Evolutionary conservation across 2,329 filamentous ascomycete genomes (phyloP).

Genomic region (Dactylella cylindrospora): DNA sequence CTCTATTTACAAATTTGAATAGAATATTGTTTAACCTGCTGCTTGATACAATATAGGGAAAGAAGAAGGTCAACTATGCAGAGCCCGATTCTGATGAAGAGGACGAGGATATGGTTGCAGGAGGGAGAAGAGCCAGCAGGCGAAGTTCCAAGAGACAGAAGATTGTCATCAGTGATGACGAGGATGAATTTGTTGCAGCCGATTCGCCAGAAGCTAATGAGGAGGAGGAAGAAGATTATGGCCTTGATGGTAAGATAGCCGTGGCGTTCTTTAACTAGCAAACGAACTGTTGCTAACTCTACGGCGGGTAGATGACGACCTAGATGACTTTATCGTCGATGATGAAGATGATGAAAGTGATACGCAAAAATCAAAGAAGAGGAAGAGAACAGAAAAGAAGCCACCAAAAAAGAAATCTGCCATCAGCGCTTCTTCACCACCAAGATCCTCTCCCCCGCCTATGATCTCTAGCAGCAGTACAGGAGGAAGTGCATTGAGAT

Average conservation of each 20-base stretch:
- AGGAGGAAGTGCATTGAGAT: conserved; percentile 59
- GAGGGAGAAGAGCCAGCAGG: conserved; percentile 60
- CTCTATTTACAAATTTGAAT: background rate
- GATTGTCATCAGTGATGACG: conserved; percentile 68
- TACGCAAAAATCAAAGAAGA: conserved; percentile 65
- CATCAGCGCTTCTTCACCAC: conserved; percentile 48
- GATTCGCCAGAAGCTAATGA: conserved; percentile 65
- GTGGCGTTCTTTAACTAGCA: conserved; percentile 22
- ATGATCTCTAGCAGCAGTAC: conserved; percentile 52
- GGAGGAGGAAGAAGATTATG: conserved; percentile 53
- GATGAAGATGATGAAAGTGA: conserved; percentile 70
- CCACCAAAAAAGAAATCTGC: conserved; percentile 64
- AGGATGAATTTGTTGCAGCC: conserved; percentile 67
- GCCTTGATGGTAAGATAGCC: conserved; percentile 28
- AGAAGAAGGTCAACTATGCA: conserved; percentile 74
- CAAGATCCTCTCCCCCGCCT: conserved; percentile 55
- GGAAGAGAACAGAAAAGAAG: conserved; percentile 62
- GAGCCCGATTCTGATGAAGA: conserved; percentile 82
- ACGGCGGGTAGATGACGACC: conserved; percentile 59
- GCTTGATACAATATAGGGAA: conserved; percentile 54
- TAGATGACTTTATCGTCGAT: conserved; percentile 83
- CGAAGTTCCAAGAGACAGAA: conserved; percentile 56
- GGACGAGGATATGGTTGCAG: conserved; percentile 59
- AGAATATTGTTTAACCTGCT: background rate
- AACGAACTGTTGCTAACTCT: background rate